Conservation (phyloP, 2,329 filamentous ascomycete species). For the Trichoderma oligosporum region DNA sequence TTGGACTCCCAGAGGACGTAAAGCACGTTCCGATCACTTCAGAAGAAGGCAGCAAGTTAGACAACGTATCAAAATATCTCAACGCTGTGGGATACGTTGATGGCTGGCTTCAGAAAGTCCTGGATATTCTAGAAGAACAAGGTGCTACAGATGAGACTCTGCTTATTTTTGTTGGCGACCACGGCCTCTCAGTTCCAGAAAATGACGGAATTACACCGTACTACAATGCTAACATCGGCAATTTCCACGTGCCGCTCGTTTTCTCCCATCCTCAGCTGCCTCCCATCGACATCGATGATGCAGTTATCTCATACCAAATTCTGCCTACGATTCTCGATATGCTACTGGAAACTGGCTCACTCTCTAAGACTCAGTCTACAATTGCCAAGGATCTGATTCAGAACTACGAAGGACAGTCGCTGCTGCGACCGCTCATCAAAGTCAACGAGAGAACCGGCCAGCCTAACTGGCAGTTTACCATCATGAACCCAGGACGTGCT, state of each 20-base stretch:
- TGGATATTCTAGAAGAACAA: constrained; percentile 30
- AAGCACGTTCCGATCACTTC: constrained; percentile 3
- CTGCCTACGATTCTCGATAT: constrained; percentile 35
- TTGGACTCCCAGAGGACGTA: constrained; percentile 29
- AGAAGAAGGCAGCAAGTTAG: constrained; percentile 21
- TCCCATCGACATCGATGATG: constrained; percentile 31
- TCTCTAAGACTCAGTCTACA: constrained; percentile 18
- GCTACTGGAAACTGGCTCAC: constrained; percentile 32
- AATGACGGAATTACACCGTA: constrained; percentile 32
- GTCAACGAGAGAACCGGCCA: constrained; percentile 18
- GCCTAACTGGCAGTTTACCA: constrained; percentile 28
- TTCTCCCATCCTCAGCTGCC: constrained; percentile 33
- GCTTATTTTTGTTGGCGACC: constrained; percentile 32
- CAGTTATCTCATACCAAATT: constrained; percentile 33
- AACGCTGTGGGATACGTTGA: constrained; percentile 33
- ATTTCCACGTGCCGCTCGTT: constrained; percentile 33
- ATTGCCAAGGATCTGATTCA: constrained; percentile 24
- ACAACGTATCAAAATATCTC: constrained; percentile 33
- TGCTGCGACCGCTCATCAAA: constrained; percentile 24
- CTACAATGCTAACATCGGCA: constrained; percentile 33
- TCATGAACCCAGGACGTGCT: constrained; percentile 29
- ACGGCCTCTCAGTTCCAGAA: constrained; percentile 33
- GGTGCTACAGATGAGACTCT: constrained; percentile 33
- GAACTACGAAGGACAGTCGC: constrained; percentile 29
- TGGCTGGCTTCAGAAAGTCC: constrained; percentile 30